Percentiles rank a stretch among this genome's conserved stretches.
These are phyloP conservation scores for Apiospora hydei DNA, from an alignment of 2,329 filamentous ascomycete species.

Conservation along the genomic window DNA sequence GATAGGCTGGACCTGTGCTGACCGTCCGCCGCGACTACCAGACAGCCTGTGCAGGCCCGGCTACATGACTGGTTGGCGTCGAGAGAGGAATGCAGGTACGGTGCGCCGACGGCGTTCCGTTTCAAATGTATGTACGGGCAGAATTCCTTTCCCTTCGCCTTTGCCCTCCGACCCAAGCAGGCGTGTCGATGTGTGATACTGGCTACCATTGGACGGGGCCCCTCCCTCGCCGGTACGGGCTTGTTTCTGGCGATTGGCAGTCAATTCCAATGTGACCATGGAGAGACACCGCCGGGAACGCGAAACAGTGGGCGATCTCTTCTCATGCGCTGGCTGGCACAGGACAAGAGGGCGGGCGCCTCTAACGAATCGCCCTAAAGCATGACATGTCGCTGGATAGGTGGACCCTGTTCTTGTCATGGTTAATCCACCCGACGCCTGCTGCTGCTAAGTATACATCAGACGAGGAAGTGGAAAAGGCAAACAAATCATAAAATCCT, in stretches of 20 bases:
- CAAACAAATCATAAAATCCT: not conserved
- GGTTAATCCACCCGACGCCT: conserved; percentile 12
- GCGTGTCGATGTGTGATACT: conserved; percentile 10
- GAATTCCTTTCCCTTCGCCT: not conserved
- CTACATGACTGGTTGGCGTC: conserved; percentile 5
- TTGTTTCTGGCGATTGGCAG: conserved; percentile 23
- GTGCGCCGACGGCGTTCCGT: conserved; percentile 21
- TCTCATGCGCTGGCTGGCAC: conserved; percentile 20
- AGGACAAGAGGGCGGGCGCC: not conserved
- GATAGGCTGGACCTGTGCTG: conserved; percentile 22
- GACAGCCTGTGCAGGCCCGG: conserved; percentile 9
- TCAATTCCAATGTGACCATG: conserved; percentile 21
- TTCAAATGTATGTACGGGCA: not conserved
- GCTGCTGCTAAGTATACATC: conserved; percentile 15
- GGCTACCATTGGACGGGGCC: conserved; percentile 13
- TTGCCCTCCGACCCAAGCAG: conserved; percentile 4
- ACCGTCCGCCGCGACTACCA: not conserved
- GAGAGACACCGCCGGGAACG: conserved; percentile 19
- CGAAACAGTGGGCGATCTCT: conserved; percentile 24
- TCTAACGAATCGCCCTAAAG: not conserved
- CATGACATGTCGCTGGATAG: conserved; percentile 19
- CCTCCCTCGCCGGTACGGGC: conserved; percentile 10
- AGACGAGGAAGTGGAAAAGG: conserved; percentile 14
- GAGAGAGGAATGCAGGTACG: conserved; percentile 24
- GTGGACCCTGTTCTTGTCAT: conserved; percentile 7